Conservation (phyloP, 2,329 filamentous ascomycete species). For the Nemania diffusa region DNA sequence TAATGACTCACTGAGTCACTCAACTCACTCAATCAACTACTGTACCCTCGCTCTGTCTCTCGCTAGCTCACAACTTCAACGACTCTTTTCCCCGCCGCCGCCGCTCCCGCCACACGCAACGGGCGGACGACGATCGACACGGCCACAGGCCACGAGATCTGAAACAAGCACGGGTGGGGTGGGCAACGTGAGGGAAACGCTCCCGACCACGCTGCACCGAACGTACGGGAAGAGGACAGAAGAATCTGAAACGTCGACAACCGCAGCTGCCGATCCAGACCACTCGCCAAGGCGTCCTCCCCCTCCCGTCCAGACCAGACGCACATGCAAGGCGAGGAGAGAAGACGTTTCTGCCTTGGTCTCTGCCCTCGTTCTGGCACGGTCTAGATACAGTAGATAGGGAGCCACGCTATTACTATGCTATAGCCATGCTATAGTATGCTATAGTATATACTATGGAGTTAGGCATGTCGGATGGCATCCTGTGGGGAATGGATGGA, state of each 20-base stretch:
- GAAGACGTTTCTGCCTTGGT: not conserved
- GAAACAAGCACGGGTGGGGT: not conserved
- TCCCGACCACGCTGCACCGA: constrained; percentile 34
- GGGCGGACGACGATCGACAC: constrained; percentile 13
- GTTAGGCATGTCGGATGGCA: too few species aligned
- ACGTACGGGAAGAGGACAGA: constrained; percentile 36
- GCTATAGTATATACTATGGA: too few species aligned
- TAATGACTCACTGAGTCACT: constrained; percentile 36
- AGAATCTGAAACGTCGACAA: constrained; percentile 42
- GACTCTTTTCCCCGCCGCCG: not conserved
- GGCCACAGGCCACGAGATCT: constrained; percentile 4
- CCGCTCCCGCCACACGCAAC: not conserved
- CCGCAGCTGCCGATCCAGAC: not conserved
- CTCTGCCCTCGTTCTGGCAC: not conserved
- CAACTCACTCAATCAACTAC: not conserved
- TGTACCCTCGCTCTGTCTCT: too few species aligned
- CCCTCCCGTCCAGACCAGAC: not conserved
- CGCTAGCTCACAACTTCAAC: too few species aligned
- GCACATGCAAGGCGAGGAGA: not conserved
- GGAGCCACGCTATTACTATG: too few species aligned
- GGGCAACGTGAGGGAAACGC: not conserved
- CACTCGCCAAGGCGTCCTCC: constrained; percentile 9
- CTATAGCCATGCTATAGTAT: too few species aligned
- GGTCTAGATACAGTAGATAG: too few species aligned
- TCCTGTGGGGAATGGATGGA: not conserved